Conservation (phyloP, 768 basidiomycete genomes). For the Chiua virens region DNA sequence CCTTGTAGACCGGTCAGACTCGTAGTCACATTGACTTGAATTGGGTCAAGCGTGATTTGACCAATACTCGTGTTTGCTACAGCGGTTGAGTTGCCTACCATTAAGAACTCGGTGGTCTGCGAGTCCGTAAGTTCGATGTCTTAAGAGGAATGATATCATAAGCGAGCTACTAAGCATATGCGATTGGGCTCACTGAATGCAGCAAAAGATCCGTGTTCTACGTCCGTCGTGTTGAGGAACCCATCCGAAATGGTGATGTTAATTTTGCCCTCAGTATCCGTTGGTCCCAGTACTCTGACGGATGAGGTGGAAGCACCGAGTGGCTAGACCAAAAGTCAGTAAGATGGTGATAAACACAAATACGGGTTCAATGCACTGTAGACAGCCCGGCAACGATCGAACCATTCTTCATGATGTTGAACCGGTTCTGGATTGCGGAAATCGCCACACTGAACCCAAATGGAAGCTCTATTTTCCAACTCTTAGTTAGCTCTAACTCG, state of each 20-base stretch:
- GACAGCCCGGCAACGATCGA: conserved; percentile 55
- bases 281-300: conserved; percentile 50
- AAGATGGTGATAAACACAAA: not conserved
- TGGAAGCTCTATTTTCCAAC: conserved; percentile 51
- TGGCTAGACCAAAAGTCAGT: conserved; percentile 41
- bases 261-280: conserved; percentile 61
- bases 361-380: conserved; percentile 40
- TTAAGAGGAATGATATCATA: conserved; percentile 22
- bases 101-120: conserved; percentile 48
- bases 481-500: not conserved
- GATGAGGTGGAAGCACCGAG: conserved; percentile 62
- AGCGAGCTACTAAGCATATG: not conserved
- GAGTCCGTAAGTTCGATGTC: conserved; percentile 57
- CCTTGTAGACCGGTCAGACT: conserved; percentile 60
- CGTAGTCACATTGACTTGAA: conserved; percentile 69
- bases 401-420: conserved; percentile 58
- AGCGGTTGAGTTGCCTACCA: conserved; percentile 60
- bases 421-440: conserved; percentile 61
- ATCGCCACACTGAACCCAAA: conserved; percentile 67
- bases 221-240: conserved; percentile 46
- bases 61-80: conserved; percentile 63
- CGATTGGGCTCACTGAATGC: conserved; percentile 50
- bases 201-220: conserved; percentile 52
- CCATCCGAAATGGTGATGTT: conserved; percentile 62
- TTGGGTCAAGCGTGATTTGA: conserved; percentile 65